Percentiles rank a stretch among this genome's conserved stretches.
Evolutionary conservation across 495 filamentous ascomycete genomes (phyloP).

Genomic region (Penicillium mononematosum): DNA sequence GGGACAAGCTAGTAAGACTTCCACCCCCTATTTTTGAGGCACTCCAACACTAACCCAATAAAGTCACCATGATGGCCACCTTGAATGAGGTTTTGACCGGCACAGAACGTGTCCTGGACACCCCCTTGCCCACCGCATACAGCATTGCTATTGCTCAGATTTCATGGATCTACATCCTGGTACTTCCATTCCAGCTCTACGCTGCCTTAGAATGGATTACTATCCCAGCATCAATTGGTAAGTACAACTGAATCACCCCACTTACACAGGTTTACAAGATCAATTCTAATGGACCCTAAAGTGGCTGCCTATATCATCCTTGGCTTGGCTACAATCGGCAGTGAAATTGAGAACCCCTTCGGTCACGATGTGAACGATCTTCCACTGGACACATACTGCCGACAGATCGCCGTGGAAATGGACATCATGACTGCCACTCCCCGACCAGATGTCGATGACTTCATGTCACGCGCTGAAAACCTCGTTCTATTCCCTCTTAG

Average conservation of each 20-base stretch:
- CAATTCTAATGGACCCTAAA: slow-evolving; percentile 10
- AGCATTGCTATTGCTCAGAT: slow-evolving; percentile 83
- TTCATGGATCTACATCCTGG: slow-evolving; percentile 80
- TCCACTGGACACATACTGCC: slow-evolving; percentile 73
- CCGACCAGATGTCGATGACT: slow-evolving; percentile 56
- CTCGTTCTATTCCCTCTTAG: slow-evolving; percentile 68
- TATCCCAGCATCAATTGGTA: slow-evolving; percentile 78
- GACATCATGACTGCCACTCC: slow-evolving; percentile 65
- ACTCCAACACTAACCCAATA: neutral
- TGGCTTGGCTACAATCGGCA: slow-evolving; percentile 80
- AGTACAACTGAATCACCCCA: slow-evolving; percentile 14
- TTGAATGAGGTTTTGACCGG: slow-evolving; percentile 74
- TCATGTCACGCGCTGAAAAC: slow-evolving; percentile 58
- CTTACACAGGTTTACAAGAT: neutral
- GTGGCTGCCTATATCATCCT: slow-evolving; percentile 88
- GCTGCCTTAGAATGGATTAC: slow-evolving; percentile 64
- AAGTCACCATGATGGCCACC: slow-evolving; percentile 41
- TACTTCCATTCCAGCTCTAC: slow-evolving; percentile 82
- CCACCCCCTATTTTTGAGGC: neutral
- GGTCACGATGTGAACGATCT: slow-evolving; percentile 86
- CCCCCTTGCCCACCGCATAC: slow-evolving; percentile 82
- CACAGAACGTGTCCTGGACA: slow-evolving; percentile 79
- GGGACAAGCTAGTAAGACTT: slow-evolving; percentile 41
- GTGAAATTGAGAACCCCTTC: slow-evolving; percentile 89
- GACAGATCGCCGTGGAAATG: slow-evolving; percentile 67